Conservation (phyloP, 1,284 basidiomycete species). For the Pseudozyma tsukubaensis region DNA sequence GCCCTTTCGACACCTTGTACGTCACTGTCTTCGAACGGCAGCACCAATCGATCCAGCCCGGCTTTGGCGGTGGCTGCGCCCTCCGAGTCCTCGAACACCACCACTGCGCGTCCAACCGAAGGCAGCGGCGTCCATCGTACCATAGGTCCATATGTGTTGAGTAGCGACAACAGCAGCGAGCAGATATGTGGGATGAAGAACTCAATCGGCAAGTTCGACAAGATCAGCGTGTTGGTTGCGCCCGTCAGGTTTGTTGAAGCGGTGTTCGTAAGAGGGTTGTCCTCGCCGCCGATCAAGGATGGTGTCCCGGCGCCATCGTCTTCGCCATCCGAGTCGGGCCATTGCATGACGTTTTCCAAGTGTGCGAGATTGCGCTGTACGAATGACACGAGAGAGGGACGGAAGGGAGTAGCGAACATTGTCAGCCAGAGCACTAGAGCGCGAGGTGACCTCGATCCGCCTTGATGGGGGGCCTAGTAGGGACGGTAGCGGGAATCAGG, state of each 20-base stretch:
- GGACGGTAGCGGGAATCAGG: slow-evolving; percentile 80
- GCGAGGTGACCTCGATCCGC: no score
- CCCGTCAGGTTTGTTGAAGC: neutral
- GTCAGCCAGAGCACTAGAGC: slow-evolving; percentile 25
- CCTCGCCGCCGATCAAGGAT: slow-evolving; percentile 12
- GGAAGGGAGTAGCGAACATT: neutral
- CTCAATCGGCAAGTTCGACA: slow-evolving; percentile 58
- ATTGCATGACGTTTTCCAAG: slow-evolving; percentile 52
- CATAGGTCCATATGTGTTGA: slow-evolving; percentile 61
- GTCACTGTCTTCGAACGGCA: slow-evolving; percentile 57
- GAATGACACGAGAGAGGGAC: slow-evolving; percentile 3
- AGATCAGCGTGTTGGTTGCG: slow-evolving; percentile 60
- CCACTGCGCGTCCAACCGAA: slow-evolving; percentile 56
- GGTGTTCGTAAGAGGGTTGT: neutral
- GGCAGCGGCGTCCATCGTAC: slow-evolving; percentile 61
- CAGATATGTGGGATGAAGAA: slow-evolving; percentile 60
- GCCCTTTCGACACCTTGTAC: slow-evolving; percentile 34
- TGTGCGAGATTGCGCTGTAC: slow-evolving; percentile 50
- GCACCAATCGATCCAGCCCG: slow-evolving; percentile 52
- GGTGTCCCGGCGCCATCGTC: slow-evolving; percentile 25
- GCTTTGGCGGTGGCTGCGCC: slow-evolving; percentile 56
- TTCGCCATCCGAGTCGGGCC: slow-evolving; percentile 46
- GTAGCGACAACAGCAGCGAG: slow-evolving; percentile 54
- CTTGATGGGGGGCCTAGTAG: no score
- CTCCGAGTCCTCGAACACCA: slow-evolving; percentile 51